Evolutionary conservation across 179 eudicot genomes (phyloP), one percentile per base, ranked within the genome.

Genomic region (Patellifolia procumbens): DNA sequence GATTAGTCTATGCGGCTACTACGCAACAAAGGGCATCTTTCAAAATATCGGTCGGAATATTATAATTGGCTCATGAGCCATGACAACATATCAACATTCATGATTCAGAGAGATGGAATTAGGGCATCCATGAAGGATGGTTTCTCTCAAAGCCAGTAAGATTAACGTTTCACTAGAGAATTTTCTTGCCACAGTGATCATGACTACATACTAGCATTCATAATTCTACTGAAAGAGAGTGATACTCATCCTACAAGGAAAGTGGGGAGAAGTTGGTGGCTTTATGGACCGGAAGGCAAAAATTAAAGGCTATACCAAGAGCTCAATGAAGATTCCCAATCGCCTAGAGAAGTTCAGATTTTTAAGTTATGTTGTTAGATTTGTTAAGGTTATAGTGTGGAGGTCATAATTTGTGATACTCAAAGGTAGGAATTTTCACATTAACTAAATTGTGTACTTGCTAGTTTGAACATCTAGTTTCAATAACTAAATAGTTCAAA

Each of bases 1-100:
- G 39, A 56, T 73, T 67, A 49, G 74, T 67, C 77, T 35, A 51
- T 19, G 26, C 56, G 59, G 16, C 43, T 31, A 56, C 37, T 42
- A 2, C 45, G 26, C 0, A 32, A 55, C 58, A 43, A 12, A 63
- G 0, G 66, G 56, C 28, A 63, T 20, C 8, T 20, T 3, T 34
- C 65, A 10, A 37, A 34, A 20, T 20, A 28, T 29, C 52, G 1
- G 13, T 34, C n/a, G 1, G 16, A 35, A 64, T 32, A 3, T 32
- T 62, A 5, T 12, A 17, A 34, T 31, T 1, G 6, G 37, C 68
- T 63, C 17, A 15, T 24, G 35, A 68, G 32, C 24, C 53, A 68
- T 43, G 53, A 24, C 22, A 12, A 19, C 35, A 28, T 8, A 32
- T 0, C 32, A 19, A 63, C 12, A 60, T 15, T 6, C 39, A 62